Base-by-base conservation (phyloP, 495 filamentous ascomycete genomes). In the Penicillium ucsense region DNA sequence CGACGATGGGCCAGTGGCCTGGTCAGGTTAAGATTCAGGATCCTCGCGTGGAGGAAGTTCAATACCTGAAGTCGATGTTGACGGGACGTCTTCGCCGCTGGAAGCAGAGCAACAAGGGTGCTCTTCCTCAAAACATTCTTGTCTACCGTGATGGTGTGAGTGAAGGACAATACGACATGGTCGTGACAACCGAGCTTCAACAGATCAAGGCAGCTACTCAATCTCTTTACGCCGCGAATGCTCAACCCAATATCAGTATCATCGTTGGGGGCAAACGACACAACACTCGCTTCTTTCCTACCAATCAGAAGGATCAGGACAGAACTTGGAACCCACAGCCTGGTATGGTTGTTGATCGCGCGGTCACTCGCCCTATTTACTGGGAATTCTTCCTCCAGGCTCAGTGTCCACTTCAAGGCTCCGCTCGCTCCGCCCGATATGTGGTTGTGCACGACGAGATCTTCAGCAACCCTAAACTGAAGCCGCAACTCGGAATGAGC, bases 131-230 rank as follows among this genome's bases (percentile, higher is more conserved):
- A 4, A 83, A 82, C 41, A 84, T 95, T 44, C 55, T 95, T 41
- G 75, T 94, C 38, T 95, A 85, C 65, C 82, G 89, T 38, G 89
- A 95, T 61, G 89, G 89, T 35, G 85, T 95, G 0, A 87, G 83
- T 4, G 89, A 95, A 57, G 81, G 86, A 2, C 84, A 91, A 52
- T 92, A 84, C 58, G 31, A 62, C 0, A 63, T 62, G 28, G 77
- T 90, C 2, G 51, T 79, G n/a, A 43, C 53, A 0, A 37, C 64
- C 9, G 80, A 84, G 53, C 62, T 84, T 3, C 65, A 66, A 0
- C 47, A 53, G 4, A 66, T 92, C 5, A 61, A 74, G 1, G 43
- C 66, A 3, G 86, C 84, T 2, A 85, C 81, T 59, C 31, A 60
- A 7, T 39, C 57, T 11, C 46, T 69, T 6, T 84, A 84, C 55